Base-by-base conservation (phyloP, 2,329 filamentous ascomycete genomes). In the Ophiocordyceps camponoti-rufipedis region DNA sequence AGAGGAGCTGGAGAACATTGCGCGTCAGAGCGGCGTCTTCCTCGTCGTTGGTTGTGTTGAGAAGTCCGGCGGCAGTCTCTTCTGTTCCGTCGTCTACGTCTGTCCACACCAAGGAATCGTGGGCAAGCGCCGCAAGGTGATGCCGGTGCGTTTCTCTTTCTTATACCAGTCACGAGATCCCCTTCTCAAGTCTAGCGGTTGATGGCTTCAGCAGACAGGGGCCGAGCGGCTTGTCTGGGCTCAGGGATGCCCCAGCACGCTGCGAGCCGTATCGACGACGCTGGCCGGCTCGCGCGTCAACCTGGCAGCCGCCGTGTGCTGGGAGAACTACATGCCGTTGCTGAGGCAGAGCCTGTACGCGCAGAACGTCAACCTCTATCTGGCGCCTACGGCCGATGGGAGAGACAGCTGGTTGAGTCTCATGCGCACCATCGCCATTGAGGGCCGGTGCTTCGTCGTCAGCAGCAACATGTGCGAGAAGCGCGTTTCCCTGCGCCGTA, bases 311-410 rank as follows among this genome's bases (percentile, higher is more conserved):
- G 89, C 87, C 4, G 93, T 96, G 52, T 94, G 88, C 68, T 95
- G 88, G 88, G 88, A 96, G 62, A 94, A 85, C 61, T 94, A 89
- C 65, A 95, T 94, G 87, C 88, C 88, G 0, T 67, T 95, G 16
- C 69, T 95, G 8, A 75, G 89, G 16, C 83, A 94, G 58, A 73
- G 78, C 14, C 69, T 95, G 35, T 96, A 95, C 61, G 73, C 77
- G 2, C 89, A 95, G 61, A 94, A 94, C 57, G 78, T 95, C 55
- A 94, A 94, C 59, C 65, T 95, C 12, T 95, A 89, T 62, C 75
- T 95, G 2, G 87, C 88, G 0, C 89, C 89, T 0, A 95, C 88
- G 1, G 88, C 88, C 1, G 89, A 95, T 63, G 75, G 71, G 18
- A 72, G 88, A 49, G 83, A 89, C 54, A 78, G 84, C 0, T 96